A percentile compares a stretch with the other conserved stretches of the same genome.
These are phyloP conservation scores for Magnaporthiopsis rhizophila DNA, from an alignment of 2,329 filamentous ascomycete genomes.

Conservation along the genomic window DNA sequence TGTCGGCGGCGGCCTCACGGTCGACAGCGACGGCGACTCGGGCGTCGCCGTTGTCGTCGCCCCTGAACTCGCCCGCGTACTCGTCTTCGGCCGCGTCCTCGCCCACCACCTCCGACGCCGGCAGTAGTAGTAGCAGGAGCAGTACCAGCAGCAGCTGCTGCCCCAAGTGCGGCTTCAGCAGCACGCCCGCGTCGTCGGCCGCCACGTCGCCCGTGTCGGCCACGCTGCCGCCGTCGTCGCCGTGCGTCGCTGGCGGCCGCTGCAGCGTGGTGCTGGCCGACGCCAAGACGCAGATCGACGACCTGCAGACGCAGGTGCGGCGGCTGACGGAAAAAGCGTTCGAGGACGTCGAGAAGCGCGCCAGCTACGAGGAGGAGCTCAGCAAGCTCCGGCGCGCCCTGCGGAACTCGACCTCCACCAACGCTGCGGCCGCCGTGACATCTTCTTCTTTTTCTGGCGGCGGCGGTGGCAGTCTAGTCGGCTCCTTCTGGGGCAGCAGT, in stretches of 20 bases:
- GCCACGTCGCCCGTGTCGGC: constrained; percentile 9
- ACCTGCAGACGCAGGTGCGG: constrained; percentile 64
- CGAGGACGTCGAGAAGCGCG: constrained; percentile 55
- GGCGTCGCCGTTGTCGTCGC: background rate
- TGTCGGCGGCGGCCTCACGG: background rate
- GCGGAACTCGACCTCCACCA: constrained; percentile 10
- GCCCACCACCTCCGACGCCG: background rate
- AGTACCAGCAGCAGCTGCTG: constrained; percentile 11
- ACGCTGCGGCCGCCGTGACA: constrained; percentile 8
- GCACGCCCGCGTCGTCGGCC: constrained; percentile 3
- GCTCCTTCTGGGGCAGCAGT: constrained; percentile 16
- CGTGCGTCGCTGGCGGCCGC: background rate
- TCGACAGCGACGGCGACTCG: background rate
- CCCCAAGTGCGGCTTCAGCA: constrained; percentile 13
- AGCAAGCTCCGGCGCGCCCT: constrained; percentile 41
- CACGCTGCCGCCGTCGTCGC: no score
- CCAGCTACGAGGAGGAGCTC: constrained; percentile 76
- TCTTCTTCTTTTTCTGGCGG: background rate
- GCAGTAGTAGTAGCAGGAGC: constrained; percentile 4
- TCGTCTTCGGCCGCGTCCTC: background rate
- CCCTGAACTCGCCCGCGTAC: background rate
- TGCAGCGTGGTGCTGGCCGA: constrained; percentile 32
- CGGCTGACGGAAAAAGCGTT: constrained; percentile 64
- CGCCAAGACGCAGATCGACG: constrained; percentile 54
- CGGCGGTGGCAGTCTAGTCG: constrained; percentile 17